Evolutionary conservation across 2,329 filamentous ascomycete genomes (phyloP), one percentile per base, ranked within the genome.

Genomic region (Colletotrichum scovillei): DNA sequence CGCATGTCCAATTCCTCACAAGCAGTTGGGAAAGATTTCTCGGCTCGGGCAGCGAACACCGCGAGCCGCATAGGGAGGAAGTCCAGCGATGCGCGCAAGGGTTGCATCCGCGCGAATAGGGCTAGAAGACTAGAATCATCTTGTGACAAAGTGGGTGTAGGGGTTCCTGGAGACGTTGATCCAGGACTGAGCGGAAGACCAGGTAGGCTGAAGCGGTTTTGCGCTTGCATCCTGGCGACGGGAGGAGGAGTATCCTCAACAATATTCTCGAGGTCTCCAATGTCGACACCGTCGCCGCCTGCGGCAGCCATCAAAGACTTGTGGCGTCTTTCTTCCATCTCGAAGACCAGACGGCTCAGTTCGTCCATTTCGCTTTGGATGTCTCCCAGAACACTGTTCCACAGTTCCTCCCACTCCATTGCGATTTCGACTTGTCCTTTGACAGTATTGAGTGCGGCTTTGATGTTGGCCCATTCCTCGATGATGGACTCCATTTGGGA

Each of bases 361-460:
- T 93, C 92, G 76, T 97, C 94, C 69, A 91, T 92, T 83, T 99
- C 97, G 75, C 92, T 91, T 65, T 95, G 94, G 74, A 98, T 98
- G 80, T 98, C 96, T 57, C 95, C 96, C 3, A 99, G 87, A 3
- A 98, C 96, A 75, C 90, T 94, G 78, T 95, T 95, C 96, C 97
- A 98, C 46, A 99, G 87, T 83, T 98, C 95, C 82, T 98, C 95
- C 96, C 96, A 99, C 80, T 99, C 97, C 95, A 98, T 97, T 59
- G 97, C 97, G 72, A 98, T 92, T 82, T 98, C 97, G 22, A 99
- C 96, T 80, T 98, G 96, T 60, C 90, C 90, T 81, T 97, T 97
- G 69, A 98, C 93, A 30, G 85, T 92, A 75, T 93, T 93, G 63
- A 99, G 85, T 1, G 93, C 92, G 55, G 86, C 87, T 78, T 95